Percentiles rank a stretch among this genome's conserved stretches.
Conservation (phyloP, 495 filamentous ascomycete genomes). For the Penicillium parvum region DNA sequence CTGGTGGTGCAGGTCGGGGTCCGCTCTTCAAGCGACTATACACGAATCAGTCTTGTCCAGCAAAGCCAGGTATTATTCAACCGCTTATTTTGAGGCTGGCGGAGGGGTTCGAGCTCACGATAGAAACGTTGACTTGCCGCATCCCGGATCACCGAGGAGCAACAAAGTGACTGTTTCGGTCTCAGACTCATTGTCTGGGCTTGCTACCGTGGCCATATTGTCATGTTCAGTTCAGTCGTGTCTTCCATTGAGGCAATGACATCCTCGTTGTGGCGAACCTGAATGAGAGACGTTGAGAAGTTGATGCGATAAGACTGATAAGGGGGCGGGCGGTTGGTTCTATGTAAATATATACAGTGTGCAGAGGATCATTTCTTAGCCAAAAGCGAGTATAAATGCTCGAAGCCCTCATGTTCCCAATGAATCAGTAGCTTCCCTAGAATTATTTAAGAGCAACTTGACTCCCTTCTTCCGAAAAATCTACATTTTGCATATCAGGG, state of each 20-base stretch:
- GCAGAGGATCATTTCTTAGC: no score
- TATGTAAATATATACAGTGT: no score
- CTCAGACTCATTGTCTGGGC: constrained; percentile 17
- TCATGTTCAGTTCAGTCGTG: not conserved
- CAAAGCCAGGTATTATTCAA: no score
- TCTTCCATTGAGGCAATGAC: not conserved
- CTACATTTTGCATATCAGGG: no score
- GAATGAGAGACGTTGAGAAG: not conserved
- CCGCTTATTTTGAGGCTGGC: no score
- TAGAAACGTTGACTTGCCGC: constrained; percentile 85
- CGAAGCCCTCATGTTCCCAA: no score
- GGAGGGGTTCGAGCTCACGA: constrained; percentile 61
- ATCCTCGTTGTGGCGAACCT: not conserved
- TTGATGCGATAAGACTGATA: not conserved
- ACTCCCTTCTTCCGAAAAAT: no score
- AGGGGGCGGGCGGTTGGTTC: not conserved
- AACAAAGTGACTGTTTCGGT: constrained; percentile 69
- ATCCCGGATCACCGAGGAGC: constrained; percentile 72
- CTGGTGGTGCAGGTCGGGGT: constrained; percentile 8
- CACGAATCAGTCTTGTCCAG: not conserved
- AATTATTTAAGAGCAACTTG: no score
- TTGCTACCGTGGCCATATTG: constrained; percentile 11
- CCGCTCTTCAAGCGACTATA: constrained; percentile 28
- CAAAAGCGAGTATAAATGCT: no score
- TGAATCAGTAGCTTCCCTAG: no score